These are phyloP conservation scores for Circinella minor DNA, from an alignment of 371 early-diverging fungal genomes.

Conservation along the genomic window DNA sequence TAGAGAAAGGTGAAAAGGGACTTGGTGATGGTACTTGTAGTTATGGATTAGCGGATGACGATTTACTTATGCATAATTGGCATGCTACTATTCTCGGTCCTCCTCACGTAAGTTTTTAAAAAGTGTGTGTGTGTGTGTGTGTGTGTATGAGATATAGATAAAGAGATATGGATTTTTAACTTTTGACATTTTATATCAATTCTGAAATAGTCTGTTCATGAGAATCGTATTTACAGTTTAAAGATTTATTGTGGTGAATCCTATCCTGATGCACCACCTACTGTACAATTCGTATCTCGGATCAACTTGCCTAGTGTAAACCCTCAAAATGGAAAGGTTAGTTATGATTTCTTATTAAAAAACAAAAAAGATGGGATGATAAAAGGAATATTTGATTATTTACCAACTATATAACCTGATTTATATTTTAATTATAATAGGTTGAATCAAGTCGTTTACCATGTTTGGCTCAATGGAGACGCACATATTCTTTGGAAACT, in stretches of 20 bases:
- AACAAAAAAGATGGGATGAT: too few species aligned
- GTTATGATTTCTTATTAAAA: too few species aligned
- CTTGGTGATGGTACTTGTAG: constrained; percentile 93
- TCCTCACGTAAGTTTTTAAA: constrained; percentile 70
- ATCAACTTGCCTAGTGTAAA: constrained; percentile 93
- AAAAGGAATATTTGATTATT: too few species aligned
- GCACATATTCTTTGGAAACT: constrained; percentile 80
- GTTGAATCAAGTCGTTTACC: constrained; percentile 70
- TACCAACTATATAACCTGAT: too few species aligned
- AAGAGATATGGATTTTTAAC: too few species aligned
- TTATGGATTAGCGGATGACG: constrained; percentile 91
- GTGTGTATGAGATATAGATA: too few species aligned
- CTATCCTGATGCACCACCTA: constrained; percentile 88
- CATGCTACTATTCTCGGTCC: constrained; percentile 98
- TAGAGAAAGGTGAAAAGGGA: constrained; percentile 97
- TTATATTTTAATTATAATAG: constrained; percentile 33
- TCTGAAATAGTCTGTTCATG: constrained; percentile 79
- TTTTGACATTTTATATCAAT: too few species aligned
- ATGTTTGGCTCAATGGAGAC: constrained; percentile 85
- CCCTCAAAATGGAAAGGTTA: constrained; percentile 78
- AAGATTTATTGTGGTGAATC: constrained; percentile 81
- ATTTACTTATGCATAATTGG: constrained; percentile 87
- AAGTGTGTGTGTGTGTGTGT: too few species aligned
- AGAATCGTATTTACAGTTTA: constrained; percentile 93
- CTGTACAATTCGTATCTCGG: constrained; percentile 78